phyloP scores from a whole-genome alignment of 2,329 filamentous ascomycete species.

The Beauveria medogensis region DNA sequence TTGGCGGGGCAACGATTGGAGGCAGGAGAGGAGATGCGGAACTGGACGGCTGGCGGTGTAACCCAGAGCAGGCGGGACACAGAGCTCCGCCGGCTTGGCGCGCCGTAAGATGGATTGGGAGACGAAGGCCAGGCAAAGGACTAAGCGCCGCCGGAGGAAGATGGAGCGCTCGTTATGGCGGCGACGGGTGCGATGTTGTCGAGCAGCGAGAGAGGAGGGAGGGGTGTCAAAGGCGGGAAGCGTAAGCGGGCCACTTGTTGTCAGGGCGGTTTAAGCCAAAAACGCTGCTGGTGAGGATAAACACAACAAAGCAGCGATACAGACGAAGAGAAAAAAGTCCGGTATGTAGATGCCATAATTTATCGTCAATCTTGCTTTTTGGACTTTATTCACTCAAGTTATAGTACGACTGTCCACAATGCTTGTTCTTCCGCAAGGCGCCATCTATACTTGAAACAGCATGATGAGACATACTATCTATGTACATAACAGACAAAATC shows the following conservation, averaged over 20 bases:
- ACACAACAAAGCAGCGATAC: too few relatives aligned
- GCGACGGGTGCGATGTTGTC: not conserved
- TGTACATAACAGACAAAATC: too few relatives aligned
- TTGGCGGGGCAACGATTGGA: not conserved
- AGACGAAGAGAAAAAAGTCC: too few relatives aligned
- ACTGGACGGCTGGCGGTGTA: not conserved
- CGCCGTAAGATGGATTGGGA: not conserved
- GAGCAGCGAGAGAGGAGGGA: not conserved
- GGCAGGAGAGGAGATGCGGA: not conserved
- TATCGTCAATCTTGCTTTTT: too few relatives aligned
- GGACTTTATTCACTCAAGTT: too few relatives aligned
- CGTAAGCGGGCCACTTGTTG: not conserved
- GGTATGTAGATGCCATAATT: too few relatives aligned
- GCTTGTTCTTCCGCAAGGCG: too few relatives aligned
- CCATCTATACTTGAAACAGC: too few relatives aligned
- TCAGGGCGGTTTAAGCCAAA: not conserved
- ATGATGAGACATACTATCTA: too few relatives aligned
- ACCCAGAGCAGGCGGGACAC: not conserved
- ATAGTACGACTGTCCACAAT: too few relatives aligned
- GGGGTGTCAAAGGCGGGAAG: not conserved
- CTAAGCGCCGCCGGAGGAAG: not conserved
- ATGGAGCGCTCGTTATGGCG: not conserved
- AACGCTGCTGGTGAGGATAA: too few relatives aligned
- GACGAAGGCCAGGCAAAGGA: not conserved
- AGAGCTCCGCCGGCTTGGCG: not conserved